phyloP scores from a whole-genome alignment of 2,329 filamentous ascomycete genomes.

The Alternaria triticina region DNA sequence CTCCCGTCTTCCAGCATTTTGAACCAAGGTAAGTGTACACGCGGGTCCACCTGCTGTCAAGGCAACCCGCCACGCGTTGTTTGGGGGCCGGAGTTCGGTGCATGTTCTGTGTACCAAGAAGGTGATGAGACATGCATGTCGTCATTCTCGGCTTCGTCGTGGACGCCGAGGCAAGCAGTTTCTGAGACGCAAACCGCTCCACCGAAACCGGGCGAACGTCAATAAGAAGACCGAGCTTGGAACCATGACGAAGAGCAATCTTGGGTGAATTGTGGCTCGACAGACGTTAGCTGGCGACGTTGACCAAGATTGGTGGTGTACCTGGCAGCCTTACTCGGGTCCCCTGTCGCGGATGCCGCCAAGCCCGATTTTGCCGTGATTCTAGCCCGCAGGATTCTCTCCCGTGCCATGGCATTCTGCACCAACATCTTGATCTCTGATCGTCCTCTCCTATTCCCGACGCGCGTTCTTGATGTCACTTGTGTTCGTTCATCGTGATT shows the following conservation, averaged over 20 bases:
- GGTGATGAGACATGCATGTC: constrained; percentile 19
- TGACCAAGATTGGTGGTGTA: background rate
- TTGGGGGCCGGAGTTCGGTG: background rate
- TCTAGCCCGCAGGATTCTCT: background rate
- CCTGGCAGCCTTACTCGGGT: background rate
- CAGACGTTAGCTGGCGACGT: background rate
- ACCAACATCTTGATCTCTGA: background rate
- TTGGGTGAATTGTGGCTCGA: background rate
- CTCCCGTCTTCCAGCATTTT: background rate
- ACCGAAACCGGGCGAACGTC: background rate
- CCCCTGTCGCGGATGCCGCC: background rate
- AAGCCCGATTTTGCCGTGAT: constrained; percentile 1
- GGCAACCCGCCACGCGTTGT: constrained; percentile 8
- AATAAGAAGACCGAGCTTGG: background rate
- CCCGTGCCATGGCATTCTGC: background rate
- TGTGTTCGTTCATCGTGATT: background rate
- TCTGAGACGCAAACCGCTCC: constrained; percentile 1
- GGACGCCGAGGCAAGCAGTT: background rate
- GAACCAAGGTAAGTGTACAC: background rate
- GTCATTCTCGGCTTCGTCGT: constrained; percentile 9
- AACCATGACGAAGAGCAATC: background rate
- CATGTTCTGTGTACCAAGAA: background rate
- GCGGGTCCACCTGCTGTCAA: constrained; percentile 12
- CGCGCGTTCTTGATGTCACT: constrained; percentile 1
- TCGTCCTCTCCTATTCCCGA: background rate